A percentile compares a stretch with the other conserved stretches of the same genome.
Conservation (phyloP, 176 grass and related monocot genomes). For the Cocos nucifera region DNA sequence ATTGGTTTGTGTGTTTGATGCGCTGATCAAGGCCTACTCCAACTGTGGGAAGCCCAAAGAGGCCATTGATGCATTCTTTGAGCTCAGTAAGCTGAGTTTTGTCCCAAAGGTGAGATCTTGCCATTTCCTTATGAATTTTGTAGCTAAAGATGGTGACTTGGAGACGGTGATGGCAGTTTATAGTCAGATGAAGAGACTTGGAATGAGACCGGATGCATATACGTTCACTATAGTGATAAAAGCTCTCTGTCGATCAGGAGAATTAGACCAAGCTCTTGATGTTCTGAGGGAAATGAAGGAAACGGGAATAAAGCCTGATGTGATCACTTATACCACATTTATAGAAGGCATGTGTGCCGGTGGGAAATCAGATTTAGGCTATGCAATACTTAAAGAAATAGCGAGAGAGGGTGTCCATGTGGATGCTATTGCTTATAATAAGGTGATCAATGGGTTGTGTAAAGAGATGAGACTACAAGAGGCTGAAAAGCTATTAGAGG, state of each 20-base stretch:
- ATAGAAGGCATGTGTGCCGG: constrained; percentile 40
- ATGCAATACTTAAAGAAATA: constrained; percentile 36
- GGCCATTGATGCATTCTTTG: constrained; percentile 26
- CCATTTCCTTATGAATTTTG: constrained; percentile 41
- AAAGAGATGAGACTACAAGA: constrained; percentile 50
- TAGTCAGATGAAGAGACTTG: constrained; percentile 30
- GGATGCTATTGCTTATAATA: constrained; percentile 50
- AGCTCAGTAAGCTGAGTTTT: constrained; percentile 37
- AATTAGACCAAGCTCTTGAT: constrained; percentile 33
- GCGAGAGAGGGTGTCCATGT: constrained; percentile 22
- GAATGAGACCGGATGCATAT: constrained; percentile 24
- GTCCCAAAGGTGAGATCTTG: constrained; percentile 36
- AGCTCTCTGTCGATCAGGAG: constrained; percentile 36
- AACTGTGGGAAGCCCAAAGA: constrained; percentile 19
- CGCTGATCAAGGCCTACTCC: constrained; percentile 45
- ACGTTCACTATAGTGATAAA: constrained; percentile 42
- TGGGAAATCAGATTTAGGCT: constrained; percentile 35
- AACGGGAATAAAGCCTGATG: constrained; percentile 42
- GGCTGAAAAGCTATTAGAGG: constrained; percentile 66
- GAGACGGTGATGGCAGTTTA: constrained; percentile 33
- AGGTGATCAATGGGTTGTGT: constrained; percentile 61
- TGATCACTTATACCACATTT: constrained; percentile 35
- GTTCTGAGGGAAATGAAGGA: constrained; percentile 39
- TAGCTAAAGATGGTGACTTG: constrained; percentile 20
- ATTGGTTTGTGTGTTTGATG: constrained; percentile 31